Conservation (phyloP, 345 rosid species). For the Theobroma cacao region DNA sequence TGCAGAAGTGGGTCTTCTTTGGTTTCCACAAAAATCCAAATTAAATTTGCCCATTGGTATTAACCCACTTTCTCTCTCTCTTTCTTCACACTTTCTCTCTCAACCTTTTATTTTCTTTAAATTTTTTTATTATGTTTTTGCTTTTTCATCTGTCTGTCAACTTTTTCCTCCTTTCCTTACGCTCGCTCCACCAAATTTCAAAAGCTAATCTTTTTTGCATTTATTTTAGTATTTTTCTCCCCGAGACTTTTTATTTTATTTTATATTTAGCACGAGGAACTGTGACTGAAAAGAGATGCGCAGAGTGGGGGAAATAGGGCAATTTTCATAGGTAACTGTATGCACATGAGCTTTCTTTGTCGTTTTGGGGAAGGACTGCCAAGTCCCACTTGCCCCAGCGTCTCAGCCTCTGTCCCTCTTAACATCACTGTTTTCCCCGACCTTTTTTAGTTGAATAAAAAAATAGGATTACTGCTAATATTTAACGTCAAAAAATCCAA, state of each 20-base stretch:
- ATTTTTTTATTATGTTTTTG: background rate
- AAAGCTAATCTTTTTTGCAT: background rate
- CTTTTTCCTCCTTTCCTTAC: constrained; percentile 12
- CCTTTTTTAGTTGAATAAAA: background rate
- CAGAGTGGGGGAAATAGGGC: background rate
- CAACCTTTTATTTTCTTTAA: constrained; percentile 9
- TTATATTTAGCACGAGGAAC: background rate
- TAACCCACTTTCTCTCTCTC: constrained; percentile 11
- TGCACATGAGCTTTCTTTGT: constrained; percentile 26
- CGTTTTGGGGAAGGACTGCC: constrained; percentile 17
- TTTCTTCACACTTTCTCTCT: constrained; percentile 22
- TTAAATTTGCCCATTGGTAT: constrained; percentile 16
- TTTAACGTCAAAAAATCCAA: background rate
- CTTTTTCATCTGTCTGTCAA: background rate
- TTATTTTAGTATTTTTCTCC: background rate
- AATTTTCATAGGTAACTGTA: background rate
- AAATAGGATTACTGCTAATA: background rate
- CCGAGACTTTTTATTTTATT: background rate
- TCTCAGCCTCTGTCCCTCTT: background rate
- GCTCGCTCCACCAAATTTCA: constrained; percentile 8
- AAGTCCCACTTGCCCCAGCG: background rate
- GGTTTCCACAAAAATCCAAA: constrained; percentile 36
- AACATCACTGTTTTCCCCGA: background rate
- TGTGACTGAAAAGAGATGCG: background rate
- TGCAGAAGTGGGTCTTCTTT: constrained; percentile 32